A percentile compares a stretch with the other conserved stretches of the same genome.
Evolutionary conservation across 805 yeast genomes (phyloP).

Genomic region (Sugiyamaella marilandica): DNA sequence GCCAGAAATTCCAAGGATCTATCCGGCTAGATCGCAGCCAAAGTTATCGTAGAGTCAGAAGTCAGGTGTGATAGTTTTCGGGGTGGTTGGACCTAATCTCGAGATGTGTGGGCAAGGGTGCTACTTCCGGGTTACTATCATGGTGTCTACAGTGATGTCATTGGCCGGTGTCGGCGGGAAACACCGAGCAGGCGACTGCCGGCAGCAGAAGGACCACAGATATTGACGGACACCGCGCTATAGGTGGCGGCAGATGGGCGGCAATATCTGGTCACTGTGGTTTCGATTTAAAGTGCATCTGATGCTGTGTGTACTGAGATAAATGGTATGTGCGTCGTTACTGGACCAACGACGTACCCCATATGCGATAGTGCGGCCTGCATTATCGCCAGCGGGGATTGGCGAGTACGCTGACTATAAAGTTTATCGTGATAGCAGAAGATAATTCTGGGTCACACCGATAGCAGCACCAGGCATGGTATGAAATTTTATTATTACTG

Average conservation of each 20-base stretch:
- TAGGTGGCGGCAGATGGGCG: too few relatives aligned
- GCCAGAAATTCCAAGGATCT: too few relatives aligned
- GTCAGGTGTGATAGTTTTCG: not conserved
- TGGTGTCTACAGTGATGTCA: not conserved
- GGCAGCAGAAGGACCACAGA: too few relatives aligned
- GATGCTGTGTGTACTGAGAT: not conserved
- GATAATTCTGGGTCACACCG: too few relatives aligned
- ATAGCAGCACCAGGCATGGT: too few relatives aligned
- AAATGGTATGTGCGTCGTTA: not conserved
- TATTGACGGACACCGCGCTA: too few relatives aligned
- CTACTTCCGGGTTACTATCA: not conserved
- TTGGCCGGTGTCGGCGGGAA: not conserved
- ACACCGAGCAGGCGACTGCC: not conserved
- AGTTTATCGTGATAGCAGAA: too few relatives aligned
- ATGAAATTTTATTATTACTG: too few relatives aligned
- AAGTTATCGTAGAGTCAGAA: not conserved
- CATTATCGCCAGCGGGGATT: not conserved
- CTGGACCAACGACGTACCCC: not conserved
- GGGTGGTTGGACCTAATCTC: conserved; percentile 1
- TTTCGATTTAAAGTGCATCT: not conserved
- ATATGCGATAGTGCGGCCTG: not conserved
- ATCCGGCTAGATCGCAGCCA: too few relatives aligned
- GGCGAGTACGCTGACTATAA: too few relatives aligned
- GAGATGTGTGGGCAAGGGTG: not conserved
- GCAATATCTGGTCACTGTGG: too few relatives aligned